A percentile compares a stretch with the other conserved stretches of the same genome.
Evolutionary conservation across 805 yeast species (phyloP).

Genomic region (Sugiyamaella boreocaroliniensis): DNA sequence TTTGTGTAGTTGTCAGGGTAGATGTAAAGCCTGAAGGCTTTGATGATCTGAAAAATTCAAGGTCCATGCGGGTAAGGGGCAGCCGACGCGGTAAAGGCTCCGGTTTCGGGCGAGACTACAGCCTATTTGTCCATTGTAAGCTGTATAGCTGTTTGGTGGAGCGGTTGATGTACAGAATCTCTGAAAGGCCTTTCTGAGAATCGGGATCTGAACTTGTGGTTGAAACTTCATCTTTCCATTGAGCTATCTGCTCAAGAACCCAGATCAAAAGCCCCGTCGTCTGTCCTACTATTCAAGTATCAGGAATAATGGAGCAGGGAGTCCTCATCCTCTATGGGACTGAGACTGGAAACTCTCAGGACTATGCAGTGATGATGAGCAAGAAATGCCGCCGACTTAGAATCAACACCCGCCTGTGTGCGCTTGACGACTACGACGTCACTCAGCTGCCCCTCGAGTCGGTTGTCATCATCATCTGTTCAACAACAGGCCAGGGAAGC

Average conservation of each 20-base stretch:
- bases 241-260: too few relatives aligned
- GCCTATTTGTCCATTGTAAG: too few relatives aligned
- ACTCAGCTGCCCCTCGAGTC: conserved; percentile 35
- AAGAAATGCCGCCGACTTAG: conserved; percentile 49
- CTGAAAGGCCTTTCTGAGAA: too few relatives aligned
- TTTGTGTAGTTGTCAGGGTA: background rate
- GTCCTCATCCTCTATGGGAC: conserved; percentile 77
- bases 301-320: background rate
- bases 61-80: background rate
- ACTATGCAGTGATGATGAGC: conserved; percentile 63
- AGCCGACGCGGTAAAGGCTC: background rate
- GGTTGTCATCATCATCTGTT: conserved; percentile 53
- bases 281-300: too few relatives aligned
- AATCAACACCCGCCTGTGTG: conserved; percentile 41
- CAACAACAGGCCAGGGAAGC: conserved; percentile 96
- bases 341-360: conserved; percentile 89
- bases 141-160: too few relatives aligned
- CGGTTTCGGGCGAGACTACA: background rate
- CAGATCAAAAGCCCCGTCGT: background rate
- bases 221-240: too few relatives aligned
- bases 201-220: too few relatives aligned
- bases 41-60: background rate
- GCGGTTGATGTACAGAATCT: too few relatives aligned
- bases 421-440: conserved; percentile 57
- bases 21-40: too few relatives aligned